Conservation (phyloP, 177 flowering plant species). For the Tripterygium wilfordii region DNA sequence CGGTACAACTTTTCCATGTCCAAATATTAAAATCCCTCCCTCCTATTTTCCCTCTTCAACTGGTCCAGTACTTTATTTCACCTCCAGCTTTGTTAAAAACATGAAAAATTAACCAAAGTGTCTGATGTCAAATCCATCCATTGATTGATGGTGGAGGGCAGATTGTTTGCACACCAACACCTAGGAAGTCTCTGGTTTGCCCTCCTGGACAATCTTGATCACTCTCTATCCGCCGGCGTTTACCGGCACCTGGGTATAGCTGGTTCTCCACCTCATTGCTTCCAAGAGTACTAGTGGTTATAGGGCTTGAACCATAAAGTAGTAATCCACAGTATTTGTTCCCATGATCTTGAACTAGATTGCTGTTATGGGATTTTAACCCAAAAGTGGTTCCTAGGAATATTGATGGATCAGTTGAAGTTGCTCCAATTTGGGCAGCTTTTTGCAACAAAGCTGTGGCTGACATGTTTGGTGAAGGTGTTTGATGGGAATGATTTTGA, state of each 20-base stretch:
- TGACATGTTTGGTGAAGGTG: constrained; percentile 52
- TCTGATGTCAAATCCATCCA: constrained; percentile 60
- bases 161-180: constrained; percentile 66
- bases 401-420: constrained; percentile 31
- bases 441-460: constrained; percentile 89
- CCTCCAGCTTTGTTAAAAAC: too few species aligned
- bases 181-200: constrained; percentile 87
- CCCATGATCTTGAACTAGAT: constrained; percentile 27
- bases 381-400: constrained; percentile 39
- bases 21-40: too few species aligned
- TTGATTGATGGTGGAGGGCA: constrained; percentile 62
- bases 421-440: constrained; percentile 78
- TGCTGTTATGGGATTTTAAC: constrained; percentile 22
- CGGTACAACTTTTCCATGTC: constrained; percentile 29
- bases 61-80: constrained; percentile 23
- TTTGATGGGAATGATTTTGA: constrained; percentile 35
- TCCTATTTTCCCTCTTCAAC: constrained; percentile 29
- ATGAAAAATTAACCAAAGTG: constrained; percentile 3
- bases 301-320: constrained; percentile 27
- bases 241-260: constrained; percentile 18
- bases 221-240: constrained; percentile 31
- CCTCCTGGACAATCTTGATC: constrained; percentile 35
- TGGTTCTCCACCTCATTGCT: constrained; percentile 24
- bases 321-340: constrained; percentile 24
- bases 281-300: constrained; percentile 7